Percentiles rank a stretch among this genome's conserved stretches.
Conservation (phyloP, 169 alveolate species). For the Plasmodium cynomolgi region DNA sequence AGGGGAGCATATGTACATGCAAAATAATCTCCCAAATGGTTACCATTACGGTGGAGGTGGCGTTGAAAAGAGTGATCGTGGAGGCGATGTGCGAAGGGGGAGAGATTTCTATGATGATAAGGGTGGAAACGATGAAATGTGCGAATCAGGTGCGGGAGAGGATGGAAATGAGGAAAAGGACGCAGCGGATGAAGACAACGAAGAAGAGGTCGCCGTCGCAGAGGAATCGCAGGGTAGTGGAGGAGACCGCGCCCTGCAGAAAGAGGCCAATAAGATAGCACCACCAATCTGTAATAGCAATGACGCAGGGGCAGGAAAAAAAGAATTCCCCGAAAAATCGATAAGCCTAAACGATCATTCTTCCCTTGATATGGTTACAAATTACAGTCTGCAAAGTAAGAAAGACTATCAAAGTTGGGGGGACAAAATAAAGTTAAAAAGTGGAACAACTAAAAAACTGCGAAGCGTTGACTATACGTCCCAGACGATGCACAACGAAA, state of each 20-base stretch:
- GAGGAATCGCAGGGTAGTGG: background rate
- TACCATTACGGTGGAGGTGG: background rate
- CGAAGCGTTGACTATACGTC: background rate
- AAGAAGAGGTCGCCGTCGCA: background rate
- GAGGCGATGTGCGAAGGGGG: background rate
- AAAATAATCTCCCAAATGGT: background rate
- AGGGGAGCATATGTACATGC: background rate
- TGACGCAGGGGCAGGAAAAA: conserved; percentile 12
- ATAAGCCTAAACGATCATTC: conserved; percentile 28
- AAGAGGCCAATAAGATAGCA: background rate
- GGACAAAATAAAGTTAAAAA: conserved; percentile 4
- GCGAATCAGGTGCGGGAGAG: background rate
- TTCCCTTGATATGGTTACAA: conserved; percentile 11
- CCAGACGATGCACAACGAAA: background rate
- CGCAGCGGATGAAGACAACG: background rate
- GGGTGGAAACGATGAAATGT: background rate
- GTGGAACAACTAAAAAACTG: background rate
- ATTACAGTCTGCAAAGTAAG: conserved; percentile 16
- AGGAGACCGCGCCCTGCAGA: background rate
- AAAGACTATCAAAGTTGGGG: conserved; percentile 21
- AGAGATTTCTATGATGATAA: background rate
- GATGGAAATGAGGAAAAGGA: background rate
- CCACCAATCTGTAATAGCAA: background rate
- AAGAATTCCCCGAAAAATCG: background rate
- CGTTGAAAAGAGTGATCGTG: background rate